Evolutionary conservation across 805 yeast species (phyloP).

Genomic region (Wickerhamiella galacta): DNA sequence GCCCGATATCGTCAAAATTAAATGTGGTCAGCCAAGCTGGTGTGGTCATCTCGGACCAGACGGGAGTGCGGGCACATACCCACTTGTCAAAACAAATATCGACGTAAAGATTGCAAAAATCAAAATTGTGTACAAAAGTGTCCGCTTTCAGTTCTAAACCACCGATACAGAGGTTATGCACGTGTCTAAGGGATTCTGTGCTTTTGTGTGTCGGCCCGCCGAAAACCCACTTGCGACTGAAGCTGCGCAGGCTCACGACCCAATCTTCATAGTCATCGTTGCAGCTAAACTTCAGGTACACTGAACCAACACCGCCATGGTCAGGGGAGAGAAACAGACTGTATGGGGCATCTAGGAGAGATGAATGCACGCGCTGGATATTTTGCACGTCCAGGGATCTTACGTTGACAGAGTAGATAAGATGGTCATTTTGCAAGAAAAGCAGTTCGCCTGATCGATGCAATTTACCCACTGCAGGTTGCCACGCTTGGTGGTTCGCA

Average conservation of each 20-base stretch:
- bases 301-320: conserved; percentile 14
- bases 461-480: conserved; percentile 9
- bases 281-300: conserved; percentile 14
- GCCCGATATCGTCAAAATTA: conserved; percentile 35
- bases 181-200: conserved; percentile 8
- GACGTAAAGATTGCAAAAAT: conserved; percentile 31
- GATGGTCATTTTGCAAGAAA: conserved; percentile 5
- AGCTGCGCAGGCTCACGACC: conserved; percentile 17
- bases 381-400: conserved; percentile 5
- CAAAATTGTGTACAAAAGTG: not conserved
- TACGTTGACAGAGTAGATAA: conserved; percentile 7
- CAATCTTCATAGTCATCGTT: conserved; percentile 20
- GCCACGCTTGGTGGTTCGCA: conserved; percentile 10
- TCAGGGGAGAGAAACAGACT: conserved; percentile 13
- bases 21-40: conserved; percentile 82
- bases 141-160: conserved; percentile 3
- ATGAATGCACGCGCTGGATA: conserved; percentile 10
- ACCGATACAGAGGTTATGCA: conserved; percentile 3
- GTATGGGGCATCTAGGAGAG: conserved; percentile 9
- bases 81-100: conserved; percentile 59
- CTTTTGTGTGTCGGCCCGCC: conserved; percentile 10
- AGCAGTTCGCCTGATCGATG: conserved; percentile 11
- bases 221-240: conserved; percentile 16
- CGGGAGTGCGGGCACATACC: conserved; percentile 65
- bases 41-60: conserved; percentile 30